Conservation (phyloP, 2,329 filamentous ascomycete genomes). For the Trichothecium roseum region DNA sequence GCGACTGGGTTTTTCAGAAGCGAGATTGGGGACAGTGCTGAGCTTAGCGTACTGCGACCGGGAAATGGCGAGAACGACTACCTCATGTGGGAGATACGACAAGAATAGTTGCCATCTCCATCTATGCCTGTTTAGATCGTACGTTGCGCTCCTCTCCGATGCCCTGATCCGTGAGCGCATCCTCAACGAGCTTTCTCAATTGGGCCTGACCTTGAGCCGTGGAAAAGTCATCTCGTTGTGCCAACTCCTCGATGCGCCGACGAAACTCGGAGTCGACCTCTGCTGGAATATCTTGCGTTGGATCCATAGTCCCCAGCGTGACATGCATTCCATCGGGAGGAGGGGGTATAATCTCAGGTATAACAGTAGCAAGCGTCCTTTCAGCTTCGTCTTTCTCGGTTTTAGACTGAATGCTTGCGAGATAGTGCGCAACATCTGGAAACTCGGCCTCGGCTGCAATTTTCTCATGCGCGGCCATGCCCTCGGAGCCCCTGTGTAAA, state of each 20-base stretch:
- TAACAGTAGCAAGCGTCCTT: constrained; percentile 14
- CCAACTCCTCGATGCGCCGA: constrained; percentile 79
- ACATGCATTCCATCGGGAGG: constrained; percentile 69
- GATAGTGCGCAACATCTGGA: constrained; percentile 63
- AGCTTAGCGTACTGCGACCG: constrained; percentile 44
- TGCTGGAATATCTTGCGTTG: constrained; percentile 46
- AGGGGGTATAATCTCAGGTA: constrained; percentile 39
- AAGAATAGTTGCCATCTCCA: constrained; percentile 19
- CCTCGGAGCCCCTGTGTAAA: constrained; percentile 57
- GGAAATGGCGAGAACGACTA: constrained; percentile 40
- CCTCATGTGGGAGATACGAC: constrained; percentile 48
- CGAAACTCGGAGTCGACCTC: constrained; percentile 75
- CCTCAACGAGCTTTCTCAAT: constrained; percentile 67
- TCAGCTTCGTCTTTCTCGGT: constrained; percentile 16
- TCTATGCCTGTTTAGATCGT: constrained; percentile 46
- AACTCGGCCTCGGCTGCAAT: constrained; percentile 71
- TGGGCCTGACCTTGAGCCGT: constrained; percentile 70
- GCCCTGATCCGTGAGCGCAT: constrained; percentile 62
- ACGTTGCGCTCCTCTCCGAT: constrained; percentile 55
- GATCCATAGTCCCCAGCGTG: constrained; percentile 64
- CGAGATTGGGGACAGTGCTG: constrained; percentile 31
- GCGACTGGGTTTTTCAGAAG: constrained; percentile 39
- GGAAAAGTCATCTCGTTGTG: constrained; percentile 73
- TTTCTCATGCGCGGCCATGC: constrained; percentile 70
- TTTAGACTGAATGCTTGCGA: constrained; percentile 29